Conservation (phyloP, 2,329 filamentous ascomycete genomes). For the Alternaria novae-zelandiae region DNA sequence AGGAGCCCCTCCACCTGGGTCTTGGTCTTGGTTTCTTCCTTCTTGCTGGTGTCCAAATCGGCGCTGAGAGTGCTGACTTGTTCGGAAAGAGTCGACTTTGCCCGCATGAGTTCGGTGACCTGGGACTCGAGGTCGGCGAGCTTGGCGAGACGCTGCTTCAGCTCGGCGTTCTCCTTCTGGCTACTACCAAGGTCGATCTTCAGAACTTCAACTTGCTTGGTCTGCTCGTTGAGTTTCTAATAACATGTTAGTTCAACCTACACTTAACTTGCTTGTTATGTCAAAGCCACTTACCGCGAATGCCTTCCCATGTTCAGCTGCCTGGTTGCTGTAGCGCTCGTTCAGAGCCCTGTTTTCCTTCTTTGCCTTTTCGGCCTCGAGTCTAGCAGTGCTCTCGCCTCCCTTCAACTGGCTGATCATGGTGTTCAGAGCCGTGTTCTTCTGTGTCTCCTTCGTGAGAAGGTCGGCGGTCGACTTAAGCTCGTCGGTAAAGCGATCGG, state of each 20-base stretch:
- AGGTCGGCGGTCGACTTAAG: constrained; percentile 22
- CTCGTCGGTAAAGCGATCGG: constrained; percentile 22
- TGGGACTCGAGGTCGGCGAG: constrained; percentile 21
- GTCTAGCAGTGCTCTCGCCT: constrained; percentile 13
- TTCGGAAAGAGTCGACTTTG: constrained; percentile 9
- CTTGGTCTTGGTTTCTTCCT: constrained; percentile 2
- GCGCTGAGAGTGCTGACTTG: constrained; percentile 12
- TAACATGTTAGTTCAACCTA: background rate
- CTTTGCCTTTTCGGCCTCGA: constrained; percentile 28
- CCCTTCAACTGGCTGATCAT: constrained; percentile 18
- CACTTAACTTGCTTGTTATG: background rate
- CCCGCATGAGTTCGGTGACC: constrained; percentile 4
- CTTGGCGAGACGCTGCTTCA: constrained; percentile 19
- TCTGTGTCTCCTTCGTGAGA: constrained; percentile 27
- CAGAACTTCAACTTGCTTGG: constrained; percentile 24
- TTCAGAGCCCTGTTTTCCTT: constrained; percentile 19
- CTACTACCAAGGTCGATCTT: constrained; percentile 11
- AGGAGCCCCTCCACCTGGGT: constrained; percentile 3
- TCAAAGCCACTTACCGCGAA: constrained; percentile 21
- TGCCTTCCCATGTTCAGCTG: constrained; percentile 25
- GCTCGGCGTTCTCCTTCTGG: constrained; percentile 21
- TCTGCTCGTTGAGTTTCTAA: constrained; percentile 24
- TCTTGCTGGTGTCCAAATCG: constrained; percentile 15
- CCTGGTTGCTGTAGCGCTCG: constrained; percentile 30
- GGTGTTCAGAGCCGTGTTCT: constrained; percentile 21